phyloP scores from a whole-genome alignment of 2,329 filamentous ascomycete genomes.

The Fusarium duplospermum region DNA sequence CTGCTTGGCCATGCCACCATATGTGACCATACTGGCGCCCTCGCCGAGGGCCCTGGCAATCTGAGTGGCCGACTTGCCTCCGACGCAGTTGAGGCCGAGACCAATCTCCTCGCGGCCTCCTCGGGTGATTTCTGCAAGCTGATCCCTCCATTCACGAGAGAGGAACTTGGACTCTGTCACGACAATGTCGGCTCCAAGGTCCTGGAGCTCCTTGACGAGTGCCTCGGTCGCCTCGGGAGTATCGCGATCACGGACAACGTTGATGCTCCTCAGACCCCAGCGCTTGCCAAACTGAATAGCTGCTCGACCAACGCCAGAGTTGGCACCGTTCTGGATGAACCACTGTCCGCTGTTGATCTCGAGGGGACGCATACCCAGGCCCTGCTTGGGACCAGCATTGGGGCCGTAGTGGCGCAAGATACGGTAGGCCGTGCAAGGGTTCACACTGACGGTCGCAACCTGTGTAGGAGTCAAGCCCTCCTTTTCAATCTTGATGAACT shows the following conservation, averaged over 20 bases:
- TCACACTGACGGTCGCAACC: slow-evolving; percentile 89
- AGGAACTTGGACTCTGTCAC: slow-evolving; percentile 67
- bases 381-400: slow-evolving; percentile 57
- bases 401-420: slow-evolving; percentile 86
- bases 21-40: slow-evolving; percentile 85
- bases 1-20: slow-evolving; percentile 94
- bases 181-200: slow-evolving; percentile 68
- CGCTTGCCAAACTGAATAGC: slow-evolving; percentile 87
- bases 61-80: slow-evolving; percentile 83
- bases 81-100: slow-evolving; percentile 92
- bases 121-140: slow-evolving; percentile 74
- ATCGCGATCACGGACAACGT: slow-evolving; percentile 82
- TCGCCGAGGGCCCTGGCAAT: slow-evolving; percentile 80
- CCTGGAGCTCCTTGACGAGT: slow-evolving; percentile 63
- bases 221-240: slow-evolving; percentile 72
- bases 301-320: slow-evolving; percentile 90
- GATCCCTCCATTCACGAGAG: slow-evolving; percentile 70
- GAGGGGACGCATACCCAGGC: slow-evolving; percentile 59
- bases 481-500: slow-evolving; percentile 77
- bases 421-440: slow-evolving; percentile 93
- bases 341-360: slow-evolving; percentile 74
- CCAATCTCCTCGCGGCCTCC: slow-evolving; percentile 77
- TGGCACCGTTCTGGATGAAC: slow-evolving; percentile 98
- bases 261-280: slow-evolving; percentile 93
- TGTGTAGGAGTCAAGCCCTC: slow-evolving; percentile 79